A percentile compares a stretch with the other conserved stretches of the same genome.
Conservation (phyloP, 257 asterid genomes). For the Solanum rostratum region DNA sequence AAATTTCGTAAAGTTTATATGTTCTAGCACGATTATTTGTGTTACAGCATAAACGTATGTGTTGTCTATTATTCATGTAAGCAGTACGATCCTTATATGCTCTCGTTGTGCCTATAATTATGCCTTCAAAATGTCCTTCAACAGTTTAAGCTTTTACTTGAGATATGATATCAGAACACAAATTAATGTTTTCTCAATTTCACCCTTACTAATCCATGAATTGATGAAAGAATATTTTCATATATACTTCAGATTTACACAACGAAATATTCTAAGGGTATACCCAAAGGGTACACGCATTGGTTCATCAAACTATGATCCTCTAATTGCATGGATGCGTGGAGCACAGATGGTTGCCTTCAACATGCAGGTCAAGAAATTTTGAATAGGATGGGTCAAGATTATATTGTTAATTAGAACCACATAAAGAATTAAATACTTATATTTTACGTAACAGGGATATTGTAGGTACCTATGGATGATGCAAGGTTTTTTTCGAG, state of each 20-base stretch:
- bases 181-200: background rate
- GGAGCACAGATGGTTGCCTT: constrained; percentile 32
- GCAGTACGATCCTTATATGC: too few relatives aligned
- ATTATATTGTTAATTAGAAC: background rate
- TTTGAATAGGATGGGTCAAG: background rate
- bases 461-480: constrained; percentile 7
- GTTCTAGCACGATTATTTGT: too few relatives aligned
- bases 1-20: too few relatives aligned
- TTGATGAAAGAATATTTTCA: background rate
- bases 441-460: constrained; percentile 1
- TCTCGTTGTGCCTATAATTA: too few relatives aligned
- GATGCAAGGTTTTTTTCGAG: constrained; percentile 18
- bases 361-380: constrained; percentile 19
- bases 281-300: constrained; percentile 19
- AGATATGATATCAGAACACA: background rate
- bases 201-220: background rate
- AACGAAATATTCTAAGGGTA: constrained; percentile 10
- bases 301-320: constrained; percentile 14
- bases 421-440: background rate
- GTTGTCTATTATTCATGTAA: too few relatives aligned
- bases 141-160: too few relatives aligned
- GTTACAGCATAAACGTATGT: too few relatives aligned
- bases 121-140: too few relatives aligned
- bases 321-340: constrained; percentile 15
- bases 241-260: constrained; percentile 9